Percentiles rank a stretch among this genome's conserved stretches.
Conservation (phyloP, 306 rosid species). For the Quillaja saponaria region DNA sequence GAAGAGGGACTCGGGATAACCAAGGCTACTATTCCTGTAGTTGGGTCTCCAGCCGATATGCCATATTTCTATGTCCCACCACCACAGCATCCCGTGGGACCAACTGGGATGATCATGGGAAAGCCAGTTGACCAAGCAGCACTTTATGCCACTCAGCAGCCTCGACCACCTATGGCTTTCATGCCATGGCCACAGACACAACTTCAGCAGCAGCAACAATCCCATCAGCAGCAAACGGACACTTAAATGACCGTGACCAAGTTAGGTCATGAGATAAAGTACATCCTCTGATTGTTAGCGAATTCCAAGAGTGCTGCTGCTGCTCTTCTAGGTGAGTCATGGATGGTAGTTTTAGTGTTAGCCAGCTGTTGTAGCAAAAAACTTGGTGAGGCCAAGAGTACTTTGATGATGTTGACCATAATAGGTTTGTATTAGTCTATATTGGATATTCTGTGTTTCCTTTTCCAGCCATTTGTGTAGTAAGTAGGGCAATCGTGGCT, state of each 20-base stretch:
- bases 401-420: slow-evolving; percentile 25
- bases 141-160: slow-evolving; percentile 55
- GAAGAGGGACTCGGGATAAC: slow-evolving; percentile 79
- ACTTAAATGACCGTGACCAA: slow-evolving; percentile 26
- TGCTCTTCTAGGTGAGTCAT: slow-evolving; percentile 26
- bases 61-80: slow-evolving; percentile 69
- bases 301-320: slow-evolving; percentile 19
- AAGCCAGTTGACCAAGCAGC: slow-evolving; percentile 66
- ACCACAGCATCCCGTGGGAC: slow-evolving; percentile 60
- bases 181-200: slow-evolving; percentile 74
- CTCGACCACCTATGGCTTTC: slow-evolving; percentile 65
- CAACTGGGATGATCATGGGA: slow-evolving; percentile 82
- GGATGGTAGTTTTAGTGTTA: slow-evolving; percentile 25
- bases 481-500: background rate
- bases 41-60: slow-evolving; percentile 61
- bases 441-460: slow-evolving; percentile 11
- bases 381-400: slow-evolving; percentile 9
- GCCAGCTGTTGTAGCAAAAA: slow-evolving; percentile 18
- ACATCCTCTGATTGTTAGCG: slow-evolving; percentile 24
- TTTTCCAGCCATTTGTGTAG: slow-evolving; percentile 22
- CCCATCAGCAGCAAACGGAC: slow-evolving; percentile 62
- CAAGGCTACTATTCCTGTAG: slow-evolving; percentile 61
- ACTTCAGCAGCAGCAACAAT: slow-evolving; percentile 55
- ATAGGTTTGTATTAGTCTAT: slow-evolving; percentile 32
- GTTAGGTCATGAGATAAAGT: slow-evolving; percentile 19